Conservation (phyloP, 805 yeast species). For the Cyberlindnera samutprakarnensis region DNA sequence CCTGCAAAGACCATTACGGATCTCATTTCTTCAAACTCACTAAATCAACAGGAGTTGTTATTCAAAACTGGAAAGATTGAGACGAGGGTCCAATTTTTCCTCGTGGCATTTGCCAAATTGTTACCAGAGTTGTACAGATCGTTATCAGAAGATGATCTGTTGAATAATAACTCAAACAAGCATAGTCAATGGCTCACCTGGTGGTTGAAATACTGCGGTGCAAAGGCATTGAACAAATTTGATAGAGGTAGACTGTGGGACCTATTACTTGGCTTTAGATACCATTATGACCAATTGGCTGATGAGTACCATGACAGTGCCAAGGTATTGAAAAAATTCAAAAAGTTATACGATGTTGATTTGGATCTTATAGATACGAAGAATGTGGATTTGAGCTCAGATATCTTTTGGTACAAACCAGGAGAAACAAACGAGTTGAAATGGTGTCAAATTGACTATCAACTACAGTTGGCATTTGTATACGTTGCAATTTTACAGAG, state of each 20-base stretch:
- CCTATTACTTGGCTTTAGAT: conserved; percentile 70
- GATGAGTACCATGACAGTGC: conserved; percentile 8
- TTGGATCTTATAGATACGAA: background rate
- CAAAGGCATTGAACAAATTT: conserved; percentile 71
- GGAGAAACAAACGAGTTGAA: conserved; percentile 29
- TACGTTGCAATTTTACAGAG: conserved; percentile 75
- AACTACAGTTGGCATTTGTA: conserved; percentile 66
- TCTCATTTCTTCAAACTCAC: conserved; percentile 11
- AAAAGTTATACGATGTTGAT: conserved; percentile 14
- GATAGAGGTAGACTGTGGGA: conserved; percentile 94
- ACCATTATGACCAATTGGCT: conserved; percentile 22
- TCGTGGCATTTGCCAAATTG: conserved; percentile 50
- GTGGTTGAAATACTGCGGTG: conserved; percentile 92
- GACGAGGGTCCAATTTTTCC: conserved; percentile 61
- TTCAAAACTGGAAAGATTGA: conserved; percentile 53
- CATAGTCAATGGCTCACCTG: conserved; percentile 89
- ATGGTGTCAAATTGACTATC: conserved; percentile 62
- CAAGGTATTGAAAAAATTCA: conserved; percentile 15
- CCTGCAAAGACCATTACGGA: conserved; percentile 11
- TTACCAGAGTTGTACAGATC: conserved; percentile 73
- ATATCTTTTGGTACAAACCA: conserved; percentile 17
- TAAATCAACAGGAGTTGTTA: conserved; percentile 27
- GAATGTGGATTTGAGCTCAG: conserved; percentile 9
- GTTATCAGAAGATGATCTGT: conserved; percentile 72
- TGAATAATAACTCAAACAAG: conserved; percentile 39